Evolutionary conservation across 148 eudicot genomes (phyloP).

Genomic region (Dysphania ambrosioides): DNA sequence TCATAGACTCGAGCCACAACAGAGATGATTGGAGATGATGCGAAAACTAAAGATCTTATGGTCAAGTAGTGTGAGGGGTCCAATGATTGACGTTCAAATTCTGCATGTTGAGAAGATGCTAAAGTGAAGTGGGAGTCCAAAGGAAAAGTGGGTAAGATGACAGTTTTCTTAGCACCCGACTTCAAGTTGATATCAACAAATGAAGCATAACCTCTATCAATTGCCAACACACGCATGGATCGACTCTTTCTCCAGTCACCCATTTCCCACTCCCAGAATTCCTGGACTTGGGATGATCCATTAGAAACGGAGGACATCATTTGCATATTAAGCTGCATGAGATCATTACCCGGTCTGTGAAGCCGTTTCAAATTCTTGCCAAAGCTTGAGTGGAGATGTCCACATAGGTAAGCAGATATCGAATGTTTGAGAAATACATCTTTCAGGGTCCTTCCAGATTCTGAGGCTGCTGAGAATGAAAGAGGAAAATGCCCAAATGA

Average conservation of each 20-base stretch:
- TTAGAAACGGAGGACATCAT: constrained; percentile 30
- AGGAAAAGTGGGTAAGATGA: constrained; percentile 77
- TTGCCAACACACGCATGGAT: constrained; percentile 73
- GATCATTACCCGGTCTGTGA: constrained; percentile 41
- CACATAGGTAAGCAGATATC: constrained; percentile 76
- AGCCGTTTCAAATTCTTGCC: constrained; percentile 84
- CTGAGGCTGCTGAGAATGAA: constrained; percentile 69
- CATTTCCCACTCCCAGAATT: constrained; percentile 98
- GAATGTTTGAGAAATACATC: constrained; percentile 64
- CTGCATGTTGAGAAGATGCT: constrained; percentile 35
- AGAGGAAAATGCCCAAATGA: constrained; percentile 91
- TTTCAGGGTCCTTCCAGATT: constrained; percentile 66
- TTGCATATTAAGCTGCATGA: constrained; percentile 59
- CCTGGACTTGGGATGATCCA: constrained; percentile 32
- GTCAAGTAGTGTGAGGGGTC: constrained; percentile 42
- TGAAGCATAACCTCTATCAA: constrained; percentile 79
- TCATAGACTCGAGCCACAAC: constrained; percentile 78
- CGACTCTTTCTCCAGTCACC: constrained; percentile 90
- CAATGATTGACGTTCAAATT: constrained; percentile 35
- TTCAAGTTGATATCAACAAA: constrained; percentile 67
- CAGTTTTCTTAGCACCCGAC: constrained; percentile 44
- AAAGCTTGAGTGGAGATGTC: constrained; percentile 73
- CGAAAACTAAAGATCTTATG: constrained; percentile 76
- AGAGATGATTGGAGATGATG: constrained; percentile 56
- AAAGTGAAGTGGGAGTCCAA: constrained; percentile 67